phyloP scores from a whole-genome alignment of 148 eudicot genomes.

The Rhododendron henanense region DNA sequence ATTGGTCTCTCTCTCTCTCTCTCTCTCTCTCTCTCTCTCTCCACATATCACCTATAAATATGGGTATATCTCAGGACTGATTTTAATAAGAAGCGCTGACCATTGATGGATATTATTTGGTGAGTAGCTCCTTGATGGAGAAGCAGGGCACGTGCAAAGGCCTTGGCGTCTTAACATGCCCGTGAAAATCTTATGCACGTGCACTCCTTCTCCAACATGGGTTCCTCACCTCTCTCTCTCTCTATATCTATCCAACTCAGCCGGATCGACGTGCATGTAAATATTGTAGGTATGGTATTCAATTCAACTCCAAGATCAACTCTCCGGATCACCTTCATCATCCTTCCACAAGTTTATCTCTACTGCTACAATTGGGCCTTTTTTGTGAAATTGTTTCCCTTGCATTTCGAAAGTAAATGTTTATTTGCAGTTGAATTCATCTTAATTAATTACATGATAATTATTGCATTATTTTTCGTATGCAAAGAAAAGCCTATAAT shows the following conservation, averaged over 20 bases:
- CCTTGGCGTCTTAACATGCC: not conserved
- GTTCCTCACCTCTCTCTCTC: constrained; percentile 27
- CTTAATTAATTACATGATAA: too few species aligned
- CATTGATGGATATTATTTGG: not conserved
- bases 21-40: not conserved
- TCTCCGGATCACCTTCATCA: too few species aligned
- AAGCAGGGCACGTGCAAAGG: constrained; percentile 36
- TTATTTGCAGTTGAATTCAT: too few species aligned
- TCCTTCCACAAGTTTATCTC: not conserved
- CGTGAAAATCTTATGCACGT: constrained; percentile 33
- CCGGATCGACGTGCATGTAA: not conserved
- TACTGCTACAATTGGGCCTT: not conserved
- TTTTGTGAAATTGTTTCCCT: not conserved
- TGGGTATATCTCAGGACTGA: not conserved
- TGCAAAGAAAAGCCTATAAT: not conserved
- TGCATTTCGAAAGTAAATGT: not conserved
- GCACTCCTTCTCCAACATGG: constrained; percentile 58
- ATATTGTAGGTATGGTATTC: not conserved
- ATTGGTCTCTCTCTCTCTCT: not conserved
- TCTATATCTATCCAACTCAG: not conserved
- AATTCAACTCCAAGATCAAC: not conserved
- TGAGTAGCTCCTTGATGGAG: constrained; percentile 27
- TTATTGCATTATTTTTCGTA: not conserved
- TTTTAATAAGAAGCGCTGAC: not conserved
- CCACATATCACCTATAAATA: not conserved